Evolutionary conservation across 139 green algal genomes (phyloP).

Genomic region (Limnomonas spitsbergensis): DNA sequence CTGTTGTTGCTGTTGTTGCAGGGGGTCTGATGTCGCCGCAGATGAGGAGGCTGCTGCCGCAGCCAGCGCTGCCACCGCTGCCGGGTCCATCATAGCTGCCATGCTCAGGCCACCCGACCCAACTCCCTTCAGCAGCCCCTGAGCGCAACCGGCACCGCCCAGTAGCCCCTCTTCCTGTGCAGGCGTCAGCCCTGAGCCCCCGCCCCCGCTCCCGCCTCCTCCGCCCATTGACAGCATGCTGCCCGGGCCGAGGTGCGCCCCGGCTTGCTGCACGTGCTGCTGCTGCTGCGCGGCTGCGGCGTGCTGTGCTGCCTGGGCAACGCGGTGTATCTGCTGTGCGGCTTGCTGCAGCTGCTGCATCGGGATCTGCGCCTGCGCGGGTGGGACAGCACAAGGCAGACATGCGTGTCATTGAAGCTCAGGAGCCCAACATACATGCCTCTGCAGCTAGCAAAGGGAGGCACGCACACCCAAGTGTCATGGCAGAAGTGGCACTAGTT

Average conservation of each 20-base stretch:
- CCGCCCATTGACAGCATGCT: not conserved
- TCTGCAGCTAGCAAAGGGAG: too few species aligned
- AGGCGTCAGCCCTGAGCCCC: not conserved
- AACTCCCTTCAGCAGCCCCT: too few species aligned
- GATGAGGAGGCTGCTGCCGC: constrained; percentile 4
- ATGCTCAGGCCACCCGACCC: not conserved
- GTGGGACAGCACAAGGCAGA: too few species aligned
- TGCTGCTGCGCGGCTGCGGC: not conserved
- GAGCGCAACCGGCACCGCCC: not conserved
- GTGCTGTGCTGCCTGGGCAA: constrained; percentile 16
- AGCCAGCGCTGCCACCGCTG: constrained; percentile 8
- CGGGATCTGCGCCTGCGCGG: constrained; percentile 30
- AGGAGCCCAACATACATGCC: too few species aligned
- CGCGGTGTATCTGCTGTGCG: constrained; percentile 46
- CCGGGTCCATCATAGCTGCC: constrained; percentile 9
- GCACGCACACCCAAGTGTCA: too few species aligned
- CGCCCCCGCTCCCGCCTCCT: not conserved
- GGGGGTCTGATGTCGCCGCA: not conserved
- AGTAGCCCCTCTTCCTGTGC: not conserved
- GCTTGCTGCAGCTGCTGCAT: constrained; percentile 47
- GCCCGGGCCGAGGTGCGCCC: not conserved
- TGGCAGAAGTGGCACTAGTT: too few species aligned
- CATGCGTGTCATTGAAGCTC: too few species aligned
- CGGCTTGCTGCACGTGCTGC: not conserved
- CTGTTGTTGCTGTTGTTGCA: not conserved